Percentiles rank a stretch among this genome's conserved stretches.
Conservation (phyloP, 2,329 filamentous ascomycete genomes). For the Penicillium corylophilum region DNA sequence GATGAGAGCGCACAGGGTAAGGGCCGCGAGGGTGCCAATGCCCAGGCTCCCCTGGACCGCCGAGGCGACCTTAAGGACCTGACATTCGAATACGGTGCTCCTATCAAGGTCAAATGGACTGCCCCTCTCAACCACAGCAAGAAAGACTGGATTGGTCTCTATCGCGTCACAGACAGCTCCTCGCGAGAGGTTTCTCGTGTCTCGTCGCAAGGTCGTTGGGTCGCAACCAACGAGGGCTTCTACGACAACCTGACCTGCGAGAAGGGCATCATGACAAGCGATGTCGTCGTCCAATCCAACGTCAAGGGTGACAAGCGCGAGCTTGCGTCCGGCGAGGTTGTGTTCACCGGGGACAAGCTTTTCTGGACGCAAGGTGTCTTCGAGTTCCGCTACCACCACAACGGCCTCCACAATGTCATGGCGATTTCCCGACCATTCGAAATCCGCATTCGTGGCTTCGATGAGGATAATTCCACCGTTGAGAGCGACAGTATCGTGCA, state of each 20-base stretch:
- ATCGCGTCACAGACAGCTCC: constrained; percentile 91
- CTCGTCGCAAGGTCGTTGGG: constrained; percentile 84
- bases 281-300: constrained; percentile 55
- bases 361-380: constrained; percentile 98
- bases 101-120: constrained; percentile 86
- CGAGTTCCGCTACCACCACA: constrained; percentile 95
- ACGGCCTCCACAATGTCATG: constrained; percentile 90
- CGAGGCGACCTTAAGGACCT: constrained; percentile 68
- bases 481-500: constrained; percentile 62
- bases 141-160: constrained; percentile 93
- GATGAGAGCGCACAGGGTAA: constrained; percentile 61
- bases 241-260: constrained; percentile 77
- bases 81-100: constrained; percentile 83
- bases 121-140: constrained; percentile 84
- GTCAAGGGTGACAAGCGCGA: constrained; percentile 53
- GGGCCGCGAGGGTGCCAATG: constrained; percentile 71
- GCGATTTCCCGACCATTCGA: constrained; percentile 91
- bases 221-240: constrained; percentile 71
- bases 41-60: constrained; percentile 63
- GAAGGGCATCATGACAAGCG: constrained; percentile 69
- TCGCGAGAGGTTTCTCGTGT: constrained; percentile 82
- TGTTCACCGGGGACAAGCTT: constrained; percentile 87
- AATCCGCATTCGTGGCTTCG: constrained; percentile 77
- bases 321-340: constrained; percentile 73
- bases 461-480: constrained; percentile 67